Evolutionary conservation across 2,329 filamentous ascomycete genomes (phyloP).

Genomic region (Nigrograna mackinnonii): DNA sequence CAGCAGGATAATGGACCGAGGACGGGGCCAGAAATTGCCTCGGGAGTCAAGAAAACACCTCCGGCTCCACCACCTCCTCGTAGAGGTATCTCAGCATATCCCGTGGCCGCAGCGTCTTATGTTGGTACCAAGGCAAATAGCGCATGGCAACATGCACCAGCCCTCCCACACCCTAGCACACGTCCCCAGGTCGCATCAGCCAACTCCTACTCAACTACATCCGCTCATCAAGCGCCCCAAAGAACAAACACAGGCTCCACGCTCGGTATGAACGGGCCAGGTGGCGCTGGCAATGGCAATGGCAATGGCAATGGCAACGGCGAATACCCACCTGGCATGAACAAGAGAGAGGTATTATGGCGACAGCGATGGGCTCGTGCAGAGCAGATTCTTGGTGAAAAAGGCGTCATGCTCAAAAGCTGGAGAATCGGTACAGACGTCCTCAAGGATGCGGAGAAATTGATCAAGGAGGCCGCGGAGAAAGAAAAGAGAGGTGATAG

Average conservation of each 20-base stretch:
- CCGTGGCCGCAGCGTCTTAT: slow-evolving; percentile 40
- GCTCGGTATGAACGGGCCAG: slow-evolving; percentile 17
- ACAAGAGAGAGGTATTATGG: slow-evolving; percentile 77
- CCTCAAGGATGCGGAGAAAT: slow-evolving; percentile 64
- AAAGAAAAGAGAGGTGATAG: too few relatives aligned
- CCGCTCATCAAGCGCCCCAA: neutral
- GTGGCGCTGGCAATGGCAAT: slow-evolving; percentile 5
- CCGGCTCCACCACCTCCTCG: slow-evolving; percentile 40
- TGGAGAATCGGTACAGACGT: slow-evolving; percentile 77
- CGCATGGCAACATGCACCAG: slow-evolving; percentile 38
- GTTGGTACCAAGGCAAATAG: slow-evolving; percentile 39
- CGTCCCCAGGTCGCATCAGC: slow-evolving; percentile 18
- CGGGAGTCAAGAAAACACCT: slow-evolving; percentile 11
- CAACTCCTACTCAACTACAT: slow-evolving; percentile 30
- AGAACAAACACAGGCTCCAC: slow-evolving; percentile 28
- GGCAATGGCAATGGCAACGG: slow-evolving; percentile 14
- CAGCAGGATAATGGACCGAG: too few relatives aligned
- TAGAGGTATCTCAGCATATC: slow-evolving; percentile 40
- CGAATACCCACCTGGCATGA: slow-evolving; percentile 41
- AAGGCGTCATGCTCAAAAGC: slow-evolving; percentile 70
- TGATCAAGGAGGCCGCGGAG: slow-evolving; percentile 61
- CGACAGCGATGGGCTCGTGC: slow-evolving; percentile 67
- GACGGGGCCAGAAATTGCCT: neutral
- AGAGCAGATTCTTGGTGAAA: slow-evolving; percentile 63
- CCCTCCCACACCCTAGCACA: slow-evolving; percentile 29